A percentile compares a stretch with the other conserved stretches of the same genome.
Conservation (phyloP, 1,284 basidiomycete species). For the Ganoderma meredithae region DNA sequence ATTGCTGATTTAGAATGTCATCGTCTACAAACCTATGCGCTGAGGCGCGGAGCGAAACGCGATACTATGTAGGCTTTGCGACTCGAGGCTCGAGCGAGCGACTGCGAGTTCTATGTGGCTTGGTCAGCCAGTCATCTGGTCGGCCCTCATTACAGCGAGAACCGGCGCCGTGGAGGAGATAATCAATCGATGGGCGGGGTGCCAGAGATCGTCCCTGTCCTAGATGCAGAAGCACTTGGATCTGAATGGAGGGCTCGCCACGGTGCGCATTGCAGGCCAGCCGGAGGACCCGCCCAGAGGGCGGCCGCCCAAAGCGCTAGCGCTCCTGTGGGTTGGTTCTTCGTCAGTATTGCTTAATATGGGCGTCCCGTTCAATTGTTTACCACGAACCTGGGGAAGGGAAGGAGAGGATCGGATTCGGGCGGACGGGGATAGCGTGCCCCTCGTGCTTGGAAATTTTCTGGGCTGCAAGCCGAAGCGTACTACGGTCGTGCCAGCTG, state of each 20-base stretch:
- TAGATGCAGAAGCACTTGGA: background rate
- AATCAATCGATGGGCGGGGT: conserved; percentile 4
- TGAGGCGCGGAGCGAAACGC: background rate
- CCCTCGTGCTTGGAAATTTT: conserved; percentile 10
- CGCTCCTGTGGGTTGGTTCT: background rate
- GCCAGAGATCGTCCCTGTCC: background rate
- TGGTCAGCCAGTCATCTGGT: conserved; percentile 1
- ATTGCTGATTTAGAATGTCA: background rate
- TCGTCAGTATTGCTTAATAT: background rate
- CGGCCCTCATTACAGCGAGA: background rate
- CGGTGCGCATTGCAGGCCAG: background rate
- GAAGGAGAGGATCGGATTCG: conserved; percentile 5
- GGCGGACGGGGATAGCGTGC: conserved; percentile 10
- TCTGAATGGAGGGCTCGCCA: background rate
- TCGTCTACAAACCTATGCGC: background rate
- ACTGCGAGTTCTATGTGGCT: background rate
- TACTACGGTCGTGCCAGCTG: background rate
- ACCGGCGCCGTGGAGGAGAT: conserved; percentile 4
- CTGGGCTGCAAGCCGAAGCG: background rate
- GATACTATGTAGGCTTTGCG: background rate
- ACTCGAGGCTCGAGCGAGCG: background rate
- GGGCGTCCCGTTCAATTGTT: background rate
- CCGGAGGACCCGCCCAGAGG: background rate
- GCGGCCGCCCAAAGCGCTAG: background rate
- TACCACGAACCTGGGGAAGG: background rate